A percentile compares a stretch with the other conserved stretches of the same genome.
Evolutionary conservation across 306 rosid species (phyloP).

Genomic region (Malus orientalis): DNA sequence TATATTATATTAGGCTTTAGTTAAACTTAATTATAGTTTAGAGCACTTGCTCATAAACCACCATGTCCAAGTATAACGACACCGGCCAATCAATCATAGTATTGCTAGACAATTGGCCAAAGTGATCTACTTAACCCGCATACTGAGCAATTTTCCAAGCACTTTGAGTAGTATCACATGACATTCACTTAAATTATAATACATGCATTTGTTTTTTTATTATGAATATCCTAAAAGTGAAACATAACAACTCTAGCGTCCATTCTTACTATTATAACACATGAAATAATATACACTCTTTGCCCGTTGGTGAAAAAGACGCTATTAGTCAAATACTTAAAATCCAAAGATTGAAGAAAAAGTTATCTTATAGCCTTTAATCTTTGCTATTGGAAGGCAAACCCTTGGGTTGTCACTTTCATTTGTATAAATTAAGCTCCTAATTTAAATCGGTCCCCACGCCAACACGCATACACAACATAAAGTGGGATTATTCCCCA

Average conservation of each 20-base stretch:
- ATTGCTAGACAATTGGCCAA: background rate
- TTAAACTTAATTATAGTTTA: constrained; percentile 20
- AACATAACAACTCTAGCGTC: no score
- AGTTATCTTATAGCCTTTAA: background rate
- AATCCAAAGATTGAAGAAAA: background rate
- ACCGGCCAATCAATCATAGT: constrained; percentile 13
- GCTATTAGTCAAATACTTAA: constrained; percentile 21
- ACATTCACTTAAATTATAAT: no score
- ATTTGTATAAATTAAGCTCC: background rate
- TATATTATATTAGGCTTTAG: constrained; percentile 16
- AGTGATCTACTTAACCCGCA: constrained; percentile 9
- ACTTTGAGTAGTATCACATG: background rate
- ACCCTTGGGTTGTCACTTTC: constrained; percentile 42
- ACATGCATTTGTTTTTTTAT: no score
- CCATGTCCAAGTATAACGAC: background rate
- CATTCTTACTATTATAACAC: no score
- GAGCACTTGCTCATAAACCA: constrained; percentile 1
- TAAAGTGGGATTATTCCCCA: constrained; percentile 40
- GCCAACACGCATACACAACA: constrained; percentile 7
- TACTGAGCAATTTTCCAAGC: background rate
- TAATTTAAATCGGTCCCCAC: constrained; percentile 18
- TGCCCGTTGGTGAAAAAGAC: constrained; percentile 30
- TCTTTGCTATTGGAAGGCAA: constrained; percentile 37
- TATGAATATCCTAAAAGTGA: no score
- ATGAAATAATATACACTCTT: background rate